A percentile compares a stretch with the other conserved stretches of the same genome.
Evolutionary conservation across 352 stramenopile genomes (phyloP).

Genomic region (Thalassiosira oceanica): DNA sequence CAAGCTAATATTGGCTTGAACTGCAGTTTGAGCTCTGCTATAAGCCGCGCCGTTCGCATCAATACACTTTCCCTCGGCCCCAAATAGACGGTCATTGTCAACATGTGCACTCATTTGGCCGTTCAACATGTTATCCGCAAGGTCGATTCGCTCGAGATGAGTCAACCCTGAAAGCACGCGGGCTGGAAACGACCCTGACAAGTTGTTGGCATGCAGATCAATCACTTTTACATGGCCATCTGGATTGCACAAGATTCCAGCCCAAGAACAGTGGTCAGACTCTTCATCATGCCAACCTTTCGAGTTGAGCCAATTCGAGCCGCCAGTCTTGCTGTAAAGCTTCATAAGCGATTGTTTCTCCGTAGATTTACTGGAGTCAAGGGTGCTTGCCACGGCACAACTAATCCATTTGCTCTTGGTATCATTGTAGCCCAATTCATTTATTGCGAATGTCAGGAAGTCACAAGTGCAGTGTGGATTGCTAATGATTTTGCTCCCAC

Average conservation of each 20-base stretch:
- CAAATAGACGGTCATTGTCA: no score
- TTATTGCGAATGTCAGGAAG: neutral
- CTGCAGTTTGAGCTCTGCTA: conserved; percentile 3
- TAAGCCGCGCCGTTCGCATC: no score
- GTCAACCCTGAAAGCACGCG: conserved; percentile 3
- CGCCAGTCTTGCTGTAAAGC: conserved; percentile 16
- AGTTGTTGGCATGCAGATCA: conserved; percentile 28
- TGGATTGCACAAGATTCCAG: conserved; percentile 25
- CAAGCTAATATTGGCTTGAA: no score
- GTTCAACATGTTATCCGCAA: conserved; percentile 2
- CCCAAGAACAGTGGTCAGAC: conserved; percentile 28
- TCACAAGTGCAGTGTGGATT: no score
- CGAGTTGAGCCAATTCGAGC: conserved; percentile 25
- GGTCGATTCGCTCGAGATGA: conserved; percentile 5
- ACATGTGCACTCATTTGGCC: no score
- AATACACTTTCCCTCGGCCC: no score
- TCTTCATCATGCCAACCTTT: conserved; percentile 21
- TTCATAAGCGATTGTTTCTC: neutral
- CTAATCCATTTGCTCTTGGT: no score
- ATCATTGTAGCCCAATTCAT: no score
- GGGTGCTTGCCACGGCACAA: no score
- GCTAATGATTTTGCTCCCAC: no score
- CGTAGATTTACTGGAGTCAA: neutral
- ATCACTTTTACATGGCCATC: conserved; percentile 11
- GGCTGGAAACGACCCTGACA: conserved; percentile 7